Conservation (phyloP, 768 basidiomycete genomes). For the Amanita phalloides region DNA sequence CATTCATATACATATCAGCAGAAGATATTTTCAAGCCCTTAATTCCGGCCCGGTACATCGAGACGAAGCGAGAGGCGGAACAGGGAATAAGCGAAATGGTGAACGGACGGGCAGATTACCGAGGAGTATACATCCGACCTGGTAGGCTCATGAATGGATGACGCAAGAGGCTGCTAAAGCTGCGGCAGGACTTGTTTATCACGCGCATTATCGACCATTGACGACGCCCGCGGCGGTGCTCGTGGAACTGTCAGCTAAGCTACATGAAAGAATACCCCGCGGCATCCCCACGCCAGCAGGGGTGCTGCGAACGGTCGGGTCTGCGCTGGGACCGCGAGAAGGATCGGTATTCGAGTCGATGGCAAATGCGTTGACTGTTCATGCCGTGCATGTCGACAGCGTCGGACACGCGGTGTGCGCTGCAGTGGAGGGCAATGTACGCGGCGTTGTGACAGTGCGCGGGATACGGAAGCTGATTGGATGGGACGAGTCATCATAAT, state of each 20-base stretch:
- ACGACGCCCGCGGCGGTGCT: slow-evolving; percentile 78
- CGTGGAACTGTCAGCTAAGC: slow-evolving; percentile 66
- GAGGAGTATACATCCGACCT: slow-evolving; percentile 80
- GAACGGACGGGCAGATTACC: slow-evolving; percentile 29
- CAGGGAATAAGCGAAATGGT: slow-evolving; percentile 47
- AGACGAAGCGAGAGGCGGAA: slow-evolving; percentile 93
- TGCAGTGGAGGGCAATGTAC: slow-evolving; percentile 40
- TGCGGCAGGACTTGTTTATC: slow-evolving; percentile 81
- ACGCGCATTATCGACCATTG: slow-evolving; percentile 87
- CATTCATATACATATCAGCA: slow-evolving; percentile 94
- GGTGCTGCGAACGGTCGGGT: slow-evolving; percentile 43
- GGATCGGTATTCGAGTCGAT: slow-evolving; percentile 49
- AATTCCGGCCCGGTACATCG: slow-evolving; percentile 78
- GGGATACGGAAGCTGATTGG: slow-evolving; percentile 72
- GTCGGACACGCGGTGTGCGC: slow-evolving; percentile 79
- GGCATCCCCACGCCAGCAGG: slow-evolving; percentile 55
- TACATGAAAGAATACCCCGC: slow-evolving; percentile 52
- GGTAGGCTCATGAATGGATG: slow-evolving; percentile 40
- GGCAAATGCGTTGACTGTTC: slow-evolving; percentile 72
- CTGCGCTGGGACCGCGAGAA: slow-evolving; percentile 11
- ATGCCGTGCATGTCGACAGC: slow-evolving; percentile 93
- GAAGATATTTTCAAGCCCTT: slow-evolving; percentile 88
- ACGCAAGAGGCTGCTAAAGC: slow-evolving; percentile 7
- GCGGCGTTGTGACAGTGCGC: slow-evolving; percentile 57
- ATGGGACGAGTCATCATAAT: slow-evolving; percentile 26